phyloP scores from a whole-genome alignment of 2,329 filamentous ascomycete genomes.

The Arthrobotrys sinensis region DNA sequence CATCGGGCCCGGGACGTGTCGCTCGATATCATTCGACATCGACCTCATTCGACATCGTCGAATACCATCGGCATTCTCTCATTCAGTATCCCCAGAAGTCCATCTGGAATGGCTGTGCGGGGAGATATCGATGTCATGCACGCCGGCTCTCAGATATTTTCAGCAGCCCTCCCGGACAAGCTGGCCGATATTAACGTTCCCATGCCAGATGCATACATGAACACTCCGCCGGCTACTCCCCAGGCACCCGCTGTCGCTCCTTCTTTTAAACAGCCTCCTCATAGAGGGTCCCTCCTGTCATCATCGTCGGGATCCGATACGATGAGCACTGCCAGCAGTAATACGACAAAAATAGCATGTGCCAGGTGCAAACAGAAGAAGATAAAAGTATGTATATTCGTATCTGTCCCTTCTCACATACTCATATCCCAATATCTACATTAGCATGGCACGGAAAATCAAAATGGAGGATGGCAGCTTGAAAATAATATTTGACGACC shows the following conservation, averaged over 20 bases:
- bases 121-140: constrained; percentile 19
- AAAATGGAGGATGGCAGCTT: too few relatives aligned
- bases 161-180: constrained; percentile 1
- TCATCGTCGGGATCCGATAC: not conserved
- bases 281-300: not conserved
- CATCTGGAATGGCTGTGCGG: constrained; percentile 17
- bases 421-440: too few relatives aligned
- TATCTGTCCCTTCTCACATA: too few relatives aligned
- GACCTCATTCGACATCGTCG: not conserved
- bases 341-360: constrained; percentile 40
- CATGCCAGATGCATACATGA: constrained; percentile 22
- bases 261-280: not conserved
- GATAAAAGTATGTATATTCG: constrained; percentile 41
- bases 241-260: constrained; percentile 11
- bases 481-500: too few relatives aligned
- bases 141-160: not conserved
- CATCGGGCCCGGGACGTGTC: too few relatives aligned
- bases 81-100: not conserved
- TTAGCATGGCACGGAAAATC: too few relatives aligned
- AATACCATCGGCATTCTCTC: not conserved
- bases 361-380: constrained; percentile 54
- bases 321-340: not conserved
- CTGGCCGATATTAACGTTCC: not conserved
- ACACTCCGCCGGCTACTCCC: constrained; percentile 50
- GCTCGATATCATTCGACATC: too few relatives aligned